These are phyloP conservation scores for Tetrapisispora nanseiensis DNA, from an alignment of 805 yeast species.

Conservation along the genomic window DNA sequence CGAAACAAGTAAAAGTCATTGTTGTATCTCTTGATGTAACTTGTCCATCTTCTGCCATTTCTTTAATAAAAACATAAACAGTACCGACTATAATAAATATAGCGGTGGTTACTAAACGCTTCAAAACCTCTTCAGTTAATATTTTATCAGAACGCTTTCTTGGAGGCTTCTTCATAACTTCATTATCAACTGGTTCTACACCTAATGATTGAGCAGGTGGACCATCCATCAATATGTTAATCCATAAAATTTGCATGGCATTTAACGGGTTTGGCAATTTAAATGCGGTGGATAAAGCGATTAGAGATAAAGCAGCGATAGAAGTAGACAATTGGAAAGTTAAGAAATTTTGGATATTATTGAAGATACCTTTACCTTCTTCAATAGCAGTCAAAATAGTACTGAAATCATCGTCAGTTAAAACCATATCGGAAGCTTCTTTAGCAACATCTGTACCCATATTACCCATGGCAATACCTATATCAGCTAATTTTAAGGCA, in stretches of 20 bases:
- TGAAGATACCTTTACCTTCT: slow-evolving; percentile 96
- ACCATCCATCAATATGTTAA: slow-evolving; percentile 95
- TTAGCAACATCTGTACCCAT: slow-evolving; percentile 98
- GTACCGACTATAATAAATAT: slow-evolving; percentile 75
- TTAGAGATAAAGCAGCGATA: slow-evolving; percentile 84
- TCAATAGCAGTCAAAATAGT: slow-evolving; percentile 89
- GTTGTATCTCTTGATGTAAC: slow-evolving; percentile 95
- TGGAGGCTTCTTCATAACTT: slow-evolving; percentile 94
- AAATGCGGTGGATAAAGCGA: slow-evolving; percentile 79
- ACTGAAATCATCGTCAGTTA: slow-evolving; percentile 93
- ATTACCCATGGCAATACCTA: slow-evolving; percentile 89
- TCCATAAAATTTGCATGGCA: slow-evolving; percentile 98
- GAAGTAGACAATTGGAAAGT: slow-evolving; percentile 94
- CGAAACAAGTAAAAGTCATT: slow-evolving; percentile 97
- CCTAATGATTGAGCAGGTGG: slow-evolving; percentile 98
- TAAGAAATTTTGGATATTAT: slow-evolving; percentile 87
- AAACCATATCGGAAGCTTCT: slow-evolving; percentile 96
- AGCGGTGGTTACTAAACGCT: slow-evolving; percentile 70
- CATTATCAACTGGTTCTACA: slow-evolving; percentile 94
- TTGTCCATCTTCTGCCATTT: slow-evolving; percentile 67
- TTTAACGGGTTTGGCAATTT: slow-evolving; percentile 89
- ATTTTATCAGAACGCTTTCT: slow-evolving; percentile 81
- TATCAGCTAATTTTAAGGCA: slow-evolving; percentile 91
- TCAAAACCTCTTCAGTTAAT: slow-evolving; percentile 57
- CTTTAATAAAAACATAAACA: slow-evolving; percentile 71